Evolutionary conservation across 331 rosid genomes (phyloP).

Genomic region (Quercus tomentella): DNA sequence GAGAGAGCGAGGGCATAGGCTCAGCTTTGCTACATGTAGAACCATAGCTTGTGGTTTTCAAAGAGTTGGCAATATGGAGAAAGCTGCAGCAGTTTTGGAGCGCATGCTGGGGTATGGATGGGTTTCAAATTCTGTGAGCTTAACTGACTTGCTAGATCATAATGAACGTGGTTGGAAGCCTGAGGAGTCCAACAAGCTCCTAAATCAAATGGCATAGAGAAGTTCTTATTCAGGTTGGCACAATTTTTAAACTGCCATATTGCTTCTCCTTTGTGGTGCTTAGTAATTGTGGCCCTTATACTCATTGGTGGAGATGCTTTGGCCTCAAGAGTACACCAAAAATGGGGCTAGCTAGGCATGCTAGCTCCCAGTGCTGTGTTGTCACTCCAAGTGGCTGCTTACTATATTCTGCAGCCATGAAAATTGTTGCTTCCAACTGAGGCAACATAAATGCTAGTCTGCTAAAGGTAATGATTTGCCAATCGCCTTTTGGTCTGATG

Average conservation of each 20-base stretch:
- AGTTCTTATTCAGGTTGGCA: not conserved
- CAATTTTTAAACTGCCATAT: not conserved
- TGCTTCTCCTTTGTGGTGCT: not conserved
- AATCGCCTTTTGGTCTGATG: too few species aligned
- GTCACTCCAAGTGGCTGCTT: not conserved
- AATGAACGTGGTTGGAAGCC: not conserved
- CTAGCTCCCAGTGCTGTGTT: not conserved
- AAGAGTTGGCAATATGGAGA: constrained; percentile 16
- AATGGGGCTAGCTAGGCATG: not conserved
- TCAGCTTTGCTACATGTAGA: constrained; percentile 19
- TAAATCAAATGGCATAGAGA: constrained; percentile 5
- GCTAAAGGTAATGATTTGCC: not conserved
- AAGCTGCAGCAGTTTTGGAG: constrained; percentile 23
- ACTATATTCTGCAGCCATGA: not conserved
- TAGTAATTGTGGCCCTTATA: not conserved
- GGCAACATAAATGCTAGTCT: not conserved
- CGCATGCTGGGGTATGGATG: constrained; percentile 26
- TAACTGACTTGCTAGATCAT: constrained; percentile 21
- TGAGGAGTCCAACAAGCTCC: constrained; percentile 1
- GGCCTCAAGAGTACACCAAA: not conserved
- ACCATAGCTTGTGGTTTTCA: constrained; percentile 20
- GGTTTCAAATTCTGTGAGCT: constrained; percentile 17
- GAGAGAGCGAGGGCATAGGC: constrained; percentile 23
- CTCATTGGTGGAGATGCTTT: not conserved
- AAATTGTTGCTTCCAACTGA: not conserved